These are phyloP conservation scores for Priceomyces haplophilus DNA, from an alignment of 805 yeast genomes.

Conservation along the genomic window DNA sequence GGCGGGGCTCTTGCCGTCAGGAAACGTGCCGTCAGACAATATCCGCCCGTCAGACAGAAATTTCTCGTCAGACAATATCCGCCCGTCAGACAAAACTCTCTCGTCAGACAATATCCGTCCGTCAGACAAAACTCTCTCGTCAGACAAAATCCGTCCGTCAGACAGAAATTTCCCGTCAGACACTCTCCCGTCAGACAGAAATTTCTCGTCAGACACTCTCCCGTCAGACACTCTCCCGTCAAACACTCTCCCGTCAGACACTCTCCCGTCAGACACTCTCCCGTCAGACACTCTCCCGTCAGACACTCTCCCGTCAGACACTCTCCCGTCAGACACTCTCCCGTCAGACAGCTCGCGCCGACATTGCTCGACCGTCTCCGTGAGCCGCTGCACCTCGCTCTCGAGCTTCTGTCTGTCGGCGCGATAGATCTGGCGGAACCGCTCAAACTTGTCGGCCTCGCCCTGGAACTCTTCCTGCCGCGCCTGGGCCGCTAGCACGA, in stretches of 20 bases:
- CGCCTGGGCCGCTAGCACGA: conserved; percentile 16
- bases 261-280: neutral
- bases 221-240: neutral
- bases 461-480: conserved; percentile 22
- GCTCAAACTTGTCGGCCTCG: conserved; percentile 27
- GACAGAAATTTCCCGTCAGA: neutral
- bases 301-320: too few species aligned
- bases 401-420: conserved; percentile 29
- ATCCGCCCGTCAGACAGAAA: too few species aligned
- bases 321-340: neutral
- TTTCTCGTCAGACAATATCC: too few species aligned
- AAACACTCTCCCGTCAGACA: too few species aligned
- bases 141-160: neutral
- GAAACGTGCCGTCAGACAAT: neutral
- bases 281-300: neutral
- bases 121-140: too few species aligned
- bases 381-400: conserved; percentile 22
- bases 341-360: conserved; percentile 1
- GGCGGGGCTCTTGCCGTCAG: conserved; percentile 2
- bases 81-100: neutral
- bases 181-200: neutral
- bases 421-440: conserved; percentile 28
- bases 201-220: too few species aligned
- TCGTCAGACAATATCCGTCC: neutral
- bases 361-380: conserved; percentile 15